A percentile compares a stretch with the other conserved stretches of the same genome.
phyloP scores from a whole-genome alignment of 805 yeast genomes.

The Ogataea glucozyma region DNA sequence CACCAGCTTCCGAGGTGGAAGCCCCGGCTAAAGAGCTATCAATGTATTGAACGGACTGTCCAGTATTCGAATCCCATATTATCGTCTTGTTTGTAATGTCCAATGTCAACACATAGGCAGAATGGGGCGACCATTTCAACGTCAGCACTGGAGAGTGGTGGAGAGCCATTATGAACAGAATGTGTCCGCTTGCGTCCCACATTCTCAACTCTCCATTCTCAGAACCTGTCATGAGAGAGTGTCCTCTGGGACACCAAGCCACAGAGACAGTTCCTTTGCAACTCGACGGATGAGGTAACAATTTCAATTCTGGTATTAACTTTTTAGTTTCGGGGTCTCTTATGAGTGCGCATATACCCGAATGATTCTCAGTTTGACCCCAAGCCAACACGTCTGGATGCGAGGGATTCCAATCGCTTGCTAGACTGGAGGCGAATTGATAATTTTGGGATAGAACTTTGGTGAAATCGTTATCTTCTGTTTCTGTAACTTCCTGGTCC shows the following conservation, averaged over 20 bases:
- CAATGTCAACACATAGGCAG: constrained; percentile 55
- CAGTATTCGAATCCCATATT: constrained; percentile 67
- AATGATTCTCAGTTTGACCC: constrained; percentile 42
- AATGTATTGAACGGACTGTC: constrained; percentile 48
- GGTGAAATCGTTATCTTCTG: constrained; percentile 33
- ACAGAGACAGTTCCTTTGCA: constrained; percentile 36
- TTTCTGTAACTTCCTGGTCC: not conserved
- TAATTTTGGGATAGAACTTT: constrained; percentile 40
- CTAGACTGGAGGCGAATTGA: constrained; percentile 44
- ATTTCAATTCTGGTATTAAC: constrained; percentile 16
- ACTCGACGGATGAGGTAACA: constrained; percentile 26
- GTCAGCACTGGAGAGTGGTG: constrained; percentile 57
- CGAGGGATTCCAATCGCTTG: constrained; percentile 59
- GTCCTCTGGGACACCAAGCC: constrained; percentile 69
- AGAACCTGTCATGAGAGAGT: constrained; percentile 60
- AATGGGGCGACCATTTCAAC: constrained; percentile 60
- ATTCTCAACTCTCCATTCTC: constrained; percentile 72
- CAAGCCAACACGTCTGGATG: constrained; percentile 48
- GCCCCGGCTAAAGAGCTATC: constrained; percentile 29
- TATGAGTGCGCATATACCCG: constrained; percentile 30
- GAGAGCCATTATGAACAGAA: constrained; percentile 54
- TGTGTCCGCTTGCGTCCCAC: constrained; percentile 74
- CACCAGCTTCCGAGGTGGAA: not conserved
- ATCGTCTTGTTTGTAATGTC: constrained; percentile 56
- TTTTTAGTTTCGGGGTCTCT: constrained; percentile 17